Evolutionary conservation across 805 yeast species (phyloP).

Genomic region (Lipomyces japonicus): DNA sequence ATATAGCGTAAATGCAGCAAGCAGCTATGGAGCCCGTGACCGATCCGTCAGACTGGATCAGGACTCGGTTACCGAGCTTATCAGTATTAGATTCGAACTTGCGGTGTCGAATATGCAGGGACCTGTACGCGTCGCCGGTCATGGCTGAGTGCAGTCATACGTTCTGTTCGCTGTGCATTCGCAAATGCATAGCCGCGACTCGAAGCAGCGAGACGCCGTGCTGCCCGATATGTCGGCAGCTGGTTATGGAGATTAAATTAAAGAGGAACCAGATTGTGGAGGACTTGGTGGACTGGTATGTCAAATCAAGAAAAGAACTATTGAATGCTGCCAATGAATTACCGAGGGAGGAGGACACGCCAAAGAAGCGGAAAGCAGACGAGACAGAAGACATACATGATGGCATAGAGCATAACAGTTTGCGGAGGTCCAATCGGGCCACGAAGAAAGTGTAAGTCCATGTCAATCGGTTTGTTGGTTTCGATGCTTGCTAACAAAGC

Average conservation of each 20-base stretch:
- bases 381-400: not conserved
- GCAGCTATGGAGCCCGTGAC: too few species aligned
- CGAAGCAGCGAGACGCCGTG: constrained; percentile 41
- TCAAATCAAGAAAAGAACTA: constrained; percentile 19
- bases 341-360: not conserved
- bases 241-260: constrained; percentile 64
- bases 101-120: constrained; percentile 86
- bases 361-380: not conserved
- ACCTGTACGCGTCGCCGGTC: constrained; percentile 72
- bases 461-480: not conserved
- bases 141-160: constrained; percentile 83
- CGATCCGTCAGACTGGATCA: constrained; percentile 71
- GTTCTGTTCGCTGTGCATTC: constrained; percentile 82
- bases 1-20: too few species aligned
- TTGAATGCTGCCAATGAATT: constrained; percentile 4
- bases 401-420: not conserved
- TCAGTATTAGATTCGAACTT: constrained; percentile 63
- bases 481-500: too few species aligned
- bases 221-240: constrained; percentile 77
- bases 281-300: constrained; percentile 59
- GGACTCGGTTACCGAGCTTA: constrained; percentile 53
- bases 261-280: constrained; percentile 67
- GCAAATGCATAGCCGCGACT: constrained; percentile 56
- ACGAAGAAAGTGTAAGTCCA: constrained; percentile 6
- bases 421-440: constrained; percentile 6